phyloP scores from a whole-genome alignment of 2,329 filamentous ascomycete genomes.

The Botrytis galanthina region DNA sequence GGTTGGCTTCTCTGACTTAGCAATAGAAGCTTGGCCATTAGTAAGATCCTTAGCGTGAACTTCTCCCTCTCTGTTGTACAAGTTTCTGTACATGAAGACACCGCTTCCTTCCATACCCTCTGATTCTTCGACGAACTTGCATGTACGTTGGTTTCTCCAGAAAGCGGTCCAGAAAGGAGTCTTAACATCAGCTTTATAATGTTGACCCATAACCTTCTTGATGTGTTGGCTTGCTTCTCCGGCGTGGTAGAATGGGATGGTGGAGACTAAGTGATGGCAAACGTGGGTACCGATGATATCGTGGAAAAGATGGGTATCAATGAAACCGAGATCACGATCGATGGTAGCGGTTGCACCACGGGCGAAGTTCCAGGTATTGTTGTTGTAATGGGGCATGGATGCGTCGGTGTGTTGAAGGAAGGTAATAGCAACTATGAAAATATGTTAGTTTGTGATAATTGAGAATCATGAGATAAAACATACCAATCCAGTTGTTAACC shows the following conservation, averaged over 20 bases:
- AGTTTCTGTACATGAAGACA: constrained; percentile 39
- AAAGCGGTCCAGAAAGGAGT: constrained; percentile 40
- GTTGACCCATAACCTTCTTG: constrained; percentile 53
- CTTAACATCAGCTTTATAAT: constrained; percentile 48
- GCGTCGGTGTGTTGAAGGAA: constrained; percentile 70
- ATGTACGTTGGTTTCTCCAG: constrained; percentile 38
- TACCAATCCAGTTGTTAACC: constrained; percentile 69
- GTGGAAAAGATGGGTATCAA: constrained; percentile 64
- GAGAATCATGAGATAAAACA: constrained; percentile 32
- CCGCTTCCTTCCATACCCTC: constrained; percentile 37
- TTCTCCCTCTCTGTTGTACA: constrained; percentile 34
- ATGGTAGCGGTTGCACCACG: constrained; percentile 62
- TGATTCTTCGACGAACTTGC: constrained; percentile 40
- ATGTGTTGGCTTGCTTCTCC: constrained; percentile 58
- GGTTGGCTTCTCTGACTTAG: constrained; percentile 20
- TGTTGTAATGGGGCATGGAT: constrained; percentile 56
- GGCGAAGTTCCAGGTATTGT: constrained; percentile 59
- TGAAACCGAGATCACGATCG: constrained; percentile 63
- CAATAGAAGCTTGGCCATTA: constrained; percentile 4
- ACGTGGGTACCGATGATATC: constrained; percentile 65
- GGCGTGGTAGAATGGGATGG: constrained; percentile 60
- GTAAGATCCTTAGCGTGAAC: constrained; percentile 29
- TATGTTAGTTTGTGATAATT: constrained; percentile 27
- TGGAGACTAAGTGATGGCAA: constrained; percentile 61
- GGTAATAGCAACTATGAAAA: constrained; percentile 61